A percentile compares a stretch with the other conserved stretches of the same genome.
These are phyloP conservation scores for Cerrena zonata DNA, from an alignment of 1,284 basidiomycete species.

Conservation along the genomic window DNA sequence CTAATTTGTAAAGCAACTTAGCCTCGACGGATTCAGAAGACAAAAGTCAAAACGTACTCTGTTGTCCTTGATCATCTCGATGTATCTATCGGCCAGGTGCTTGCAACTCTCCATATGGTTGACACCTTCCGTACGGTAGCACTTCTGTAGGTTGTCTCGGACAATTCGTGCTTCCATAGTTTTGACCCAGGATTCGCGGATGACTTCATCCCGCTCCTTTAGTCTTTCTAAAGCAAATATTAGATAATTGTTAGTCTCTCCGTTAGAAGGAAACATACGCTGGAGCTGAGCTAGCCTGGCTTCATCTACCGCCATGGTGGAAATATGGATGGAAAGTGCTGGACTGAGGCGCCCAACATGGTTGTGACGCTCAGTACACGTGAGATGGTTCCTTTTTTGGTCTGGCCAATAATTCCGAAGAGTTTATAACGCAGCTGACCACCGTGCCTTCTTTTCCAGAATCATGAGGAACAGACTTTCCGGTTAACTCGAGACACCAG, in stretches of 20 bases:
- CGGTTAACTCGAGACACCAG: too few relatives aligned
- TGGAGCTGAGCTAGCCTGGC: slow-evolving; percentile 42
- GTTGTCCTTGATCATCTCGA: slow-evolving; percentile 77
- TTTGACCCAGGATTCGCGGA: slow-evolving; percentile 91
- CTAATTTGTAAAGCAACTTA: slow-evolving; percentile 13
- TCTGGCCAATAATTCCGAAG: too few relatives aligned
- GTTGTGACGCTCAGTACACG: neutral
- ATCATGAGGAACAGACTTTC: too few relatives aligned
- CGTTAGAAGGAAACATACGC: slow-evolving; percentile 29
- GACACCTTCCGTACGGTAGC: slow-evolving; percentile 86
- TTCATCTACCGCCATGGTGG: slow-evolving; percentile 34
- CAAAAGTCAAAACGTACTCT: slow-evolving; percentile 54
- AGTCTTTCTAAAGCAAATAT: slow-evolving; percentile 36
- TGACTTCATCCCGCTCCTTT: slow-evolving; percentile 66
- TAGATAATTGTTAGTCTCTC: neutral
- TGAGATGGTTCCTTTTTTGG: neutral
- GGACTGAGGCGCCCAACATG: neutral
- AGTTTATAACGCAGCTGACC: too few relatives aligned
- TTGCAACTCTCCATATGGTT: slow-evolving; percentile 88
- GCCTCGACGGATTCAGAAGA: neutral
- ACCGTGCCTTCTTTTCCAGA: too few relatives aligned
- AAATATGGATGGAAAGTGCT: neutral
- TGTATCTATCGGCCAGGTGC: slow-evolving; percentile 81
- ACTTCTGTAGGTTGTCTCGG: slow-evolving; percentile 85
- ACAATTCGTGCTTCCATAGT: slow-evolving; percentile 92